These are phyloP conservation scores for Boletus eberwhitei DNA, from an alignment of 768 basidiomycete species.

Conservation along the genomic window DNA sequence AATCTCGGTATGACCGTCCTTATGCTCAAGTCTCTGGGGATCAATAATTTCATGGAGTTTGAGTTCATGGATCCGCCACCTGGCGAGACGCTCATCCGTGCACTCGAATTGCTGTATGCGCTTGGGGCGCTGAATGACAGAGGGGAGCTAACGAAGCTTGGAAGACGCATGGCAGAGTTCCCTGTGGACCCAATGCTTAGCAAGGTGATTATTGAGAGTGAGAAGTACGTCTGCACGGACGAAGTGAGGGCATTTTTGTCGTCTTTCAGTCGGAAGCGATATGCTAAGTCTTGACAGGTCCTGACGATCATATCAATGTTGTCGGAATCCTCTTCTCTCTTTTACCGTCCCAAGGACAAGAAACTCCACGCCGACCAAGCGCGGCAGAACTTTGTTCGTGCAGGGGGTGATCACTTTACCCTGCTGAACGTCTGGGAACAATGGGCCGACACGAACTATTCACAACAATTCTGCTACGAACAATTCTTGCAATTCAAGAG, in stretches of 20 bases:
- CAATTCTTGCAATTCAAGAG: constrained; percentile 96
- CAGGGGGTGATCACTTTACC: constrained; percentile 97
- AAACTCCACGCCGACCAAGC: constrained; percentile 97
- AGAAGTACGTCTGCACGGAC: constrained; percentile 91
- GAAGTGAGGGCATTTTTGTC: constrained; percentile 56
- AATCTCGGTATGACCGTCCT: constrained; percentile 95
- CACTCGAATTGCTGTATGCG: constrained; percentile 90
- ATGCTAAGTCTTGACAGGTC: constrained; percentile 46
- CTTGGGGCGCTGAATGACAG: constrained; percentile 94
- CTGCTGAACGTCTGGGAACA: constrained; percentile 98
- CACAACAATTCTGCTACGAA: constrained; percentile 95
- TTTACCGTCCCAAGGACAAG: constrained; percentile 98
- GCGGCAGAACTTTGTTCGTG: constrained; percentile 91
- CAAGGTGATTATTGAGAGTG: constrained; percentile 94
- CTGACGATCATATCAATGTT: constrained; percentile 97
- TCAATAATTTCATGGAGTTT: constrained; percentile 97
- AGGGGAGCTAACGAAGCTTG: constrained; percentile 96
- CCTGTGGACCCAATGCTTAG: constrained; percentile 98
- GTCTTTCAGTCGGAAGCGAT: neutral
- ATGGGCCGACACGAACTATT: constrained; percentile 97
- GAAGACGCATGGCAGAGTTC: constrained; percentile 97
- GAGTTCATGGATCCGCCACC: constrained; percentile 99
- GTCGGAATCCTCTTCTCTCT: constrained; percentile 89
- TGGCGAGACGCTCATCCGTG: constrained; percentile 94
- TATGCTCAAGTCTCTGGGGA: constrained; percentile 92